phyloP scores from a whole-genome alignment of 345 rosid species.

The Lumnitzera racemosa region DNA sequence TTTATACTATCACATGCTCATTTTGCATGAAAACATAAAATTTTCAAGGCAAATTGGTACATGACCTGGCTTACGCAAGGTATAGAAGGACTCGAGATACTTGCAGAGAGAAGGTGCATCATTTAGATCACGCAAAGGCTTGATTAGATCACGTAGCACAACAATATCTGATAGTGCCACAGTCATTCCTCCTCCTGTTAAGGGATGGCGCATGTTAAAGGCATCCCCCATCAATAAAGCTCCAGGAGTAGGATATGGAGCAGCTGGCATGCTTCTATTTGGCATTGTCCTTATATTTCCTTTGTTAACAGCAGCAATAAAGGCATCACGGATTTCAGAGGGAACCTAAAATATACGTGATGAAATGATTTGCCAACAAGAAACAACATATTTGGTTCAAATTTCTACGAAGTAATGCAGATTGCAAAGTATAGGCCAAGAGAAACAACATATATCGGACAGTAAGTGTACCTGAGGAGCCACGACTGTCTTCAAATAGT shows the following conservation, averaged over 20 bases:
- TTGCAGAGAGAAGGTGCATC: slow-evolving; percentile 37
- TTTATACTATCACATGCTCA: no score
- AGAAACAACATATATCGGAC: no score
- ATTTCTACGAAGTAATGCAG: neutral
- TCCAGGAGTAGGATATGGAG: slow-evolving; percentile 43
- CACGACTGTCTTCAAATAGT: slow-evolving; percentile 40
- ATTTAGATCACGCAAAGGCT: slow-evolving; percentile 30
- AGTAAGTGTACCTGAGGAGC: slow-evolving; percentile 36
- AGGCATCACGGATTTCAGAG: slow-evolving; percentile 24
- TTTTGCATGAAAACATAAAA: no score
- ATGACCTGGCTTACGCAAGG: slow-evolving; percentile 38
- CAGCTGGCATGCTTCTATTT: slow-evolving; percentile 56
- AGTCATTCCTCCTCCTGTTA: slow-evolving; percentile 66
- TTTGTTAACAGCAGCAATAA: slow-evolving; percentile 31
- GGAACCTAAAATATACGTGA: slow-evolving; percentile 30
- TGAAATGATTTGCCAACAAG: neutral
- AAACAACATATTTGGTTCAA: neutral
- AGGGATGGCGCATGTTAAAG: slow-evolving; percentile 59
- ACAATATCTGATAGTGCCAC: slow-evolving; percentile 51
- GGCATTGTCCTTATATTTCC: slow-evolving; percentile 50
- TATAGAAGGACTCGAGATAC: slow-evolving; percentile 46
- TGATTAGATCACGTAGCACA: slow-evolving; percentile 38
- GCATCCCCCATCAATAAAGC: slow-evolving; percentile 49
- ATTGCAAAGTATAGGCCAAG: neutral
- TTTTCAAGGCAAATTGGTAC: neutral